phyloP scores from a whole-genome alignment of 2,329 filamentous ascomycete genomes.

The Phialophora chinensis region DNA sequence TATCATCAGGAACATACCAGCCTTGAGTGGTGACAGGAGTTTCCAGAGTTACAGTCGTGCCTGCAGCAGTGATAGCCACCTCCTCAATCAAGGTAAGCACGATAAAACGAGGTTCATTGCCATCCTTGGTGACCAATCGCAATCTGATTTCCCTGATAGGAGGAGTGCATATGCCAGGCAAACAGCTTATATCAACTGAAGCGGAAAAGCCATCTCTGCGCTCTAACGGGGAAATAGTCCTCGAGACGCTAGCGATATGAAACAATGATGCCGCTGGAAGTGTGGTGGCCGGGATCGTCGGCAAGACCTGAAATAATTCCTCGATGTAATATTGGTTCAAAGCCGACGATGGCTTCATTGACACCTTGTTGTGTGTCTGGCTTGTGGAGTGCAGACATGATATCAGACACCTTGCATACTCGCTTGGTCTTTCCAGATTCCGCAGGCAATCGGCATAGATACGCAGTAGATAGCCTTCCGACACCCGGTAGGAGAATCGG shows the following conservation, averaged over 20 bases:
- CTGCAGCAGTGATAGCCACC: slow-evolving; percentile 59
- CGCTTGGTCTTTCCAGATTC: slow-evolving; percentile 74
- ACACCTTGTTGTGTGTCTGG: slow-evolving; percentile 39
- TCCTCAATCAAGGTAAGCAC: slow-evolving; percentile 58
- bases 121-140: slow-evolving; percentile 29
- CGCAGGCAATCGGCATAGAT: slow-evolving; percentile 85
- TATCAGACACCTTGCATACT: slow-evolving; percentile 77
- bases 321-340: slow-evolving; percentile 47
- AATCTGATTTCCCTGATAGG: slow-evolving; percentile 27
- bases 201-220: slow-evolving; percentile 77
- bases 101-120: slow-evolving; percentile 61
- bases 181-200: slow-evolving; percentile 53
- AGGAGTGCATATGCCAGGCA: slow-evolving; percentile 21
- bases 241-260: slow-evolving; percentile 69
- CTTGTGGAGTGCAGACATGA: slow-evolving; percentile 52
- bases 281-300: slow-evolving; percentile 64
- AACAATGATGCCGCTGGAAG: slow-evolving; percentile 78
- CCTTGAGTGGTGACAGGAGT: slow-evolving; percentile 32
- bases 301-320: slow-evolving; percentile 56
- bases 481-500: slow-evolving; percentile 74
- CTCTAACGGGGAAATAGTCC: slow-evolving; percentile 71
- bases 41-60: slow-evolving; percentile 49
- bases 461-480: slow-evolving; percentile 82
- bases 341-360: slow-evolving; percentile 46
- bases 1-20: slow-evolving; percentile 34